Conservation (phyloP, 2,329 filamentous ascomycete genomes). For the Aspergillus piperis region DNA sequence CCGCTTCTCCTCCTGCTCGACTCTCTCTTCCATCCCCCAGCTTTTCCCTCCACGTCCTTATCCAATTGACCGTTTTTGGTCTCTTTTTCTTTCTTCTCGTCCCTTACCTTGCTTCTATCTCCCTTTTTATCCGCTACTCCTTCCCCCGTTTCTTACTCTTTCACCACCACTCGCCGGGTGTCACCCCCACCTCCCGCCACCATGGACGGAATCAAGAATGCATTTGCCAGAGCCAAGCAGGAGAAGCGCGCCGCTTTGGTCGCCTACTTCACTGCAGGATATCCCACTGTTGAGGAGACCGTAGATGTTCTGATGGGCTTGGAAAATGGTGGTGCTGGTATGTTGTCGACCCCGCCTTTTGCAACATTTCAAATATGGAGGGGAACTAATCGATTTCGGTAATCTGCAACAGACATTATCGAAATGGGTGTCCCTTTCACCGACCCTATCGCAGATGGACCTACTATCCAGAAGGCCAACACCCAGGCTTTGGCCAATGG, state of each 20-base stretch:
- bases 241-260: conserved; percentile 76
- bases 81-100: not conserved
- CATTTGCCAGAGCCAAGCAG: conserved; percentile 59
- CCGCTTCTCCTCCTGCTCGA: not conserved
- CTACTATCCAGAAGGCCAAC: conserved; percentile 94
- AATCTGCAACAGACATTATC: conserved; percentile 69
- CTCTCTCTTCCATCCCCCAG: not conserved
- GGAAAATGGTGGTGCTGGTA: conserved; percentile 90
- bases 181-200: conserved; percentile 21
- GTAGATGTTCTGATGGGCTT: conserved; percentile 82
- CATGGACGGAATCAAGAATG: conserved; percentile 58
- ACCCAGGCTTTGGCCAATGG: conserved; percentile 86
- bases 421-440: conserved; percentile 96
- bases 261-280: conserved; percentile 95
- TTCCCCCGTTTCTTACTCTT: conserved; percentile 2
- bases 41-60: not conserved
- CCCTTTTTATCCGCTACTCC: not conserved
- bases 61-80: not conserved
- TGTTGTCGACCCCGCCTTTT: conserved; percentile 24
- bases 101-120: not conserved
- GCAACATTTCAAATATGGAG: not conserved
- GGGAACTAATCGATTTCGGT: not conserved
- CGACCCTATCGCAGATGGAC: conserved; percentile 96
- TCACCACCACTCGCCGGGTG: conserved; percentile 1
- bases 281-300: conserved; percentile 77